phyloP scores from a whole-genome alignment of 768 basidiomycete species.

The Thelephora aurantiotincta region DNA sequence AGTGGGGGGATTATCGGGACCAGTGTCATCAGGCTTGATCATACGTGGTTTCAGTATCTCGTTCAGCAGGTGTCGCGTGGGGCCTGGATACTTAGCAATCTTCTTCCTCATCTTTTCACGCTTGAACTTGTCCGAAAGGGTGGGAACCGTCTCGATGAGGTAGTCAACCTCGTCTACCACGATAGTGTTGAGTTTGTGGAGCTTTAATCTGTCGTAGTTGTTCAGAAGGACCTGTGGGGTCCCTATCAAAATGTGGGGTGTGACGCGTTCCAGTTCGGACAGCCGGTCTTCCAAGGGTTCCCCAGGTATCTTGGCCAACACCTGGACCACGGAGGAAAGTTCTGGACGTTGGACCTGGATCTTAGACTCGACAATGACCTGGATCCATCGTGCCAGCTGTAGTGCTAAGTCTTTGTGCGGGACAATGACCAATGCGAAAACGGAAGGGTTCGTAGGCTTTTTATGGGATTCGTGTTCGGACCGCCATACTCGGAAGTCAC shows the following conservation, averaged over 20 bases:
- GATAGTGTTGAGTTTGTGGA: slow-evolving; percentile 37
- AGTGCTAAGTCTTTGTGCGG: slow-evolving; percentile 63
- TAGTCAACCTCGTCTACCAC: slow-evolving; percentile 72
- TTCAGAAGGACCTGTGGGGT: slow-evolving; percentile 61
- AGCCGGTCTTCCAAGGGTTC: slow-evolving; percentile 27
- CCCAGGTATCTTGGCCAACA: slow-evolving; percentile 42
- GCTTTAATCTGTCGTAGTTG: slow-evolving; percentile 28
- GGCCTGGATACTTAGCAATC: slow-evolving; percentile 37
- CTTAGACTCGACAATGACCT: slow-evolving; percentile 24
- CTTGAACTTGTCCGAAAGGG: slow-evolving; percentile 24
- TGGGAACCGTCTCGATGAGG: slow-evolving; percentile 41
- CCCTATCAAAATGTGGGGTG: slow-evolving; percentile 56
- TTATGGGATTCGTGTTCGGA: slow-evolving; percentile 2
- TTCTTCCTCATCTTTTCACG: slow-evolving; percentile 24
- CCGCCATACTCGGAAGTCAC: slow-evolving; percentile 18
- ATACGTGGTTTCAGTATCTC: neutral
- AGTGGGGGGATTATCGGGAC: neutral
- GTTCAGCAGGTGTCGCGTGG: slow-evolving; percentile 39
- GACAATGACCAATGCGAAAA: slow-evolving; percentile 48
- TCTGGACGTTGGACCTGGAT: slow-evolving; percentile 6
- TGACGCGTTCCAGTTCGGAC: slow-evolving; percentile 21
- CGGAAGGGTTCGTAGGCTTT: slow-evolving; percentile 14
- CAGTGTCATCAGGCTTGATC: neutral
- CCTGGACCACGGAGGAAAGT: slow-evolving; percentile 36
- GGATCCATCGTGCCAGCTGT: slow-evolving; percentile 54